phyloP scores from a whole-genome alignment of 768 basidiomycete genomes.

The Phlebiopsis flavidoalba region DNA sequence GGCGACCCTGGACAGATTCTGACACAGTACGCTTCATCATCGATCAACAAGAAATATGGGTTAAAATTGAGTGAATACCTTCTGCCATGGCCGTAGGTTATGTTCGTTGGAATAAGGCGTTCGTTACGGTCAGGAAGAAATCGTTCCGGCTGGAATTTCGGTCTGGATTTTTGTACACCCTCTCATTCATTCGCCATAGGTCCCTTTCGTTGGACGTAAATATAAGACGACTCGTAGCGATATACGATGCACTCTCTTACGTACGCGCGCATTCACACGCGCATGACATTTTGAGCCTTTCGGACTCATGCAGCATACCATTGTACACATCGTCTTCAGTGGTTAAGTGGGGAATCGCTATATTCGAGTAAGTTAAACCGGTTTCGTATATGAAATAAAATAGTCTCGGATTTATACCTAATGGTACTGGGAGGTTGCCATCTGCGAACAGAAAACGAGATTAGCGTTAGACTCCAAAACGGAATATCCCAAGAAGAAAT shows the following conservation, averaged over 20 bases:
- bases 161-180: constrained; percentile 24
- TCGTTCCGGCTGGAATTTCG: constrained; percentile 19
- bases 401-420: background rate
- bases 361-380: background rate
- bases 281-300: constrained; percentile 17
- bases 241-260: background rate
- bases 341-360: background rate
- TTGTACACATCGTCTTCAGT: constrained; percentile 24
- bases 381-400: background rate
- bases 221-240: background rate
- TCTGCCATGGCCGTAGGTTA: constrained; percentile 12
- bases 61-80: constrained; percentile 25
- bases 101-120: background rate
- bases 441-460: constrained; percentile 9
- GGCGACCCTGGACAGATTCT: constrained; percentile 19
- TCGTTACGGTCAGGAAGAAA: constrained; percentile 2
- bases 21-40: background rate
- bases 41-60: background rate
- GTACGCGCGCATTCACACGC: background rate
- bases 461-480: background rate
- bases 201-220: background rate
- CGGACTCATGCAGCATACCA: constrained; percentile 24
- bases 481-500: background rate
- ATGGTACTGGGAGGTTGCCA: background rate
- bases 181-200: constrained; percentile 22